Evolutionary conservation across 108 stramenopile species (phyloP).

Genomic region (Skeletonema costatum): DNA sequence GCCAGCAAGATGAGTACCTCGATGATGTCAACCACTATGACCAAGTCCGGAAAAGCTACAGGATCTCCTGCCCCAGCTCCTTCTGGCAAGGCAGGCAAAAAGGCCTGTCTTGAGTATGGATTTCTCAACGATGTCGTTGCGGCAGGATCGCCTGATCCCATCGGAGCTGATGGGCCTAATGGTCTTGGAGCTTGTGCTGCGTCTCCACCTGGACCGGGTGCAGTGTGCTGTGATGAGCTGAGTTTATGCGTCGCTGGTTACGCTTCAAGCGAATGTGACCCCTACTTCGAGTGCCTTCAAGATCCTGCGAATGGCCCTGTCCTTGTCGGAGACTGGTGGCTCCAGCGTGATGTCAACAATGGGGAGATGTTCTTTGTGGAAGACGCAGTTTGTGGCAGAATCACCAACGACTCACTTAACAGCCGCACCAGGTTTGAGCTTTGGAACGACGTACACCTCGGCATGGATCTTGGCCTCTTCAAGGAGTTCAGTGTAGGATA

Average conservation of each 20-base stretch:
- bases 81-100: not conserved
- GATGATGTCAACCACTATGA: not conserved
- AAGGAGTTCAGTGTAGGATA: not conserved
- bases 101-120: not conserved
- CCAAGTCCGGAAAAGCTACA: not conserved
- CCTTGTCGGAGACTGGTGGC: not conserved
- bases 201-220: no score
- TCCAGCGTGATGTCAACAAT: not conserved
- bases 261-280: not conserved
- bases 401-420: not conserved
- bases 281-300: not conserved
- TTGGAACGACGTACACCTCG: not conserved
- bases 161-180: not conserved
- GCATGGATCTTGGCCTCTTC: not conserved
- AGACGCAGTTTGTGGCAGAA: not conserved
- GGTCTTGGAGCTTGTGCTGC: not conserved
- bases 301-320: not conserved
- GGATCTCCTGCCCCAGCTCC: not conserved
- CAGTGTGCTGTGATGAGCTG: not conserved
- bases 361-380: not conserved
- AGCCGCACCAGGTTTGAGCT: not conserved
- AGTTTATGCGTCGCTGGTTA: not conserved
- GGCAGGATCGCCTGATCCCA: not conserved
- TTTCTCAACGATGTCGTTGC: not conserved
- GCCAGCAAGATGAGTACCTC: not conserved